Base-by-base conservation (phyloP, 257 asterid species). In the Solanum okadae region DNA sequence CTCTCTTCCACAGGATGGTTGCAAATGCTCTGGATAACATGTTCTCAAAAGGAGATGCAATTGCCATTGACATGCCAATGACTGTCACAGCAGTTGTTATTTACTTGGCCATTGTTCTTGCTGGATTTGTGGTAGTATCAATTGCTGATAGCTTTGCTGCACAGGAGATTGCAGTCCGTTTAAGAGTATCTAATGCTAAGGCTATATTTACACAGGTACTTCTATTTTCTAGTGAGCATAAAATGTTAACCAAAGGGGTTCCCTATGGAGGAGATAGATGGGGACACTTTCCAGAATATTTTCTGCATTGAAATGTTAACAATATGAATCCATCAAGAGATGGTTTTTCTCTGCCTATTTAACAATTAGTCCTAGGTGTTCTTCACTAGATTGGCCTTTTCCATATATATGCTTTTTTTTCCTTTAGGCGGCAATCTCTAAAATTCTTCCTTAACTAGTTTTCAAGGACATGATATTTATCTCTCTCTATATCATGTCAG, bases 51-150 rank as follows among this genome's bases (percentile, higher is more conserved):
- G 99, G 98, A 91, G 98, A 96, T 84, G 93, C 98, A 23, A 93
- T 95, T 88, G 99, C 98, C 88, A 92, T 96, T 70, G 97, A 95
- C 94, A 96, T 96, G 99, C 99, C 97, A 81, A 96, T 96, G 99
- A 96, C 97, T n/a, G 89, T 70, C 84, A 94, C 92, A 86, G 97
- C 98, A n/a, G 98, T 96, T 65, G 87, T 96, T 83, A 91, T 95
- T 86, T 96, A 96, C 92, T 92, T 96, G 93, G 98, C 98, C 37
- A 94, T 93, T 79, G 93, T 96, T 61, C 96, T 95, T 81, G 95
- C 96, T 13, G 98, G 99, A 67, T 83, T 93, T 77, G 93, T 93
- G 77, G 98, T 95, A 31, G 98, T 95, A 44, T 95, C 99, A 40
- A 95, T 96, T 38, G 98, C 99, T 63, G 99, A 96, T 92, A 96